Evolutionary conservation across 805 yeast species (phyloP), one percentile per base, ranked within the genome.

Genomic region (Hanseniaspora jakobsenii): DNA sequence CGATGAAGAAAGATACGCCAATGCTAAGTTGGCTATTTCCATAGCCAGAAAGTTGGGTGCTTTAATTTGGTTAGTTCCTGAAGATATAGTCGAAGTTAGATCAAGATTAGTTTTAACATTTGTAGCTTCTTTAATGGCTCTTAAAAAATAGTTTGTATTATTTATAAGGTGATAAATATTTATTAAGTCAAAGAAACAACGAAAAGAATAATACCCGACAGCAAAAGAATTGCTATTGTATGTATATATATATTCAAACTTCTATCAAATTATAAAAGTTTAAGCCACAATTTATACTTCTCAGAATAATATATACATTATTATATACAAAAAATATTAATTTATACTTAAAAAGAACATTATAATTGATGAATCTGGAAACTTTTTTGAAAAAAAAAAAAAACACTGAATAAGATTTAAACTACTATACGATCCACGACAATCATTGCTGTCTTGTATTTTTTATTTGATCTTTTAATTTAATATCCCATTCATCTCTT

Each of bases 41-140:
- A 91, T 91, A 57, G 98, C 98, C 28, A 81, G 98, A 73, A 91
- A 91, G 65, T 68, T 91, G 54, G 98, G 98, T 50, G 98, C 95
- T 32, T 75, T 91, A 60, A 91, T 91, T 57, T 91, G 96, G 96
- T 72, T 91, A 54, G 95, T 91, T n/a, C 98, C 98, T n/a, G 98
- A 91, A 64, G 98, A 91, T 66, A 91, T 91, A 57, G 82, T 79
- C 56, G 97, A 89, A 66, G 96, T 91, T 35, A 81, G 97, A 65
- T 73, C 94, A 36, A 77, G 97, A 63, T 77, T 91, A 66, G 82
- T 91, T 47, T 73, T 86, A 61, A 86, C 97, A 1, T 91, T 91
- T 61, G 84, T 91, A 50, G 98, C 96, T 44, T 84, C 95, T 40
- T 74, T 91, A 63, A 91, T 91, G 98, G 68, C 87, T 8, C 63